phyloP scores from a whole-genome alignment of 345 rosid genomes.

The Atalantia buxifolia region DNA sequence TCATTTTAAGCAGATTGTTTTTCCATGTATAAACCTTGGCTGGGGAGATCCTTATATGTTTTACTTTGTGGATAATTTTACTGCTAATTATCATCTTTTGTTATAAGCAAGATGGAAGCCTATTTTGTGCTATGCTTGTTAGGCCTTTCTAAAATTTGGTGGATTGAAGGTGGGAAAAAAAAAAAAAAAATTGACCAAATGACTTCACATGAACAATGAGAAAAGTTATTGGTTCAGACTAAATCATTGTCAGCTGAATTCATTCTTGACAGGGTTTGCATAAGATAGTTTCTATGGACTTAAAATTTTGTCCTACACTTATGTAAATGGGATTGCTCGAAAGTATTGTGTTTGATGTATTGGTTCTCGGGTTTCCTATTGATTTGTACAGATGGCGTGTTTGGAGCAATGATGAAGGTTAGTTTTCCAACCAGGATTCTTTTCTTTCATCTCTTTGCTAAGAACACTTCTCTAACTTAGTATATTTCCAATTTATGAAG shows the following conservation, averaged over 20 bases:
- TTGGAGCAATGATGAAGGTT: conserved; percentile 94
- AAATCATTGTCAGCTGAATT: neutral
- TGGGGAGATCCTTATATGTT: neutral
- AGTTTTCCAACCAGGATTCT: neutral
- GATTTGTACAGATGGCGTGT: conserved; percentile 56
- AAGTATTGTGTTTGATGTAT: neutral
- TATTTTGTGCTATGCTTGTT: neutral
- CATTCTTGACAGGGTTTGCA: neutral
- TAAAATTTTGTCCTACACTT: neutral
- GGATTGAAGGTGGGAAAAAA: neutral
- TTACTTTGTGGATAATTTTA: neutral
- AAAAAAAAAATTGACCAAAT: neutral
- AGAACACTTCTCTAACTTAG: neutral
- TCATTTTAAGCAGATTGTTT: neutral
- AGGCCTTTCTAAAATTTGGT: neutral
- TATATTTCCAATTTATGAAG: conserved; percentile 26
- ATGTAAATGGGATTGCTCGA: neutral
- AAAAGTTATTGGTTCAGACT: neutral
- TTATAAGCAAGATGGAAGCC: neutral
- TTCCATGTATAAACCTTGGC: neutral
- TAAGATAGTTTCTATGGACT: neutral
- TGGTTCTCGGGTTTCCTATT: neutral
- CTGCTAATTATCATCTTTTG: neutral
- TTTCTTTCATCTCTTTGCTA: neutral
- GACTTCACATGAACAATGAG: neutral